Conservation (phyloP, 306 rosid genomes). For the Cicer arietinum region DNA sequence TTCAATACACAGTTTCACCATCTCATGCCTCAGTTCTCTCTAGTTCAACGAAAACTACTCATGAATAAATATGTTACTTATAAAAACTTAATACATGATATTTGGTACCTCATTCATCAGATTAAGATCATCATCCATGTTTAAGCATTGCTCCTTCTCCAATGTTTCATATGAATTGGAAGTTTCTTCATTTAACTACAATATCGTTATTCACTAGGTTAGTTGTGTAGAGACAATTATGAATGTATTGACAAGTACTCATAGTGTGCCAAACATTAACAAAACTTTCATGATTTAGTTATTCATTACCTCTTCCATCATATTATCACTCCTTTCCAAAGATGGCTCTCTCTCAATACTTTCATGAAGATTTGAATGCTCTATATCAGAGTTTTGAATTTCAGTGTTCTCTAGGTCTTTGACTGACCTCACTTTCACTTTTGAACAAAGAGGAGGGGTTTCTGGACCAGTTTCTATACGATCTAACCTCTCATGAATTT, state of each 20-base stretch:
- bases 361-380: conserved; percentile 44
- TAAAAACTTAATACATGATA: conserved; percentile 9
- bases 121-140: conserved; percentile 50
- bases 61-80: not conserved
- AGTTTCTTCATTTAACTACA: conserved; percentile 35
- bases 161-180: conserved; percentile 38
- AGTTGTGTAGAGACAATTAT: conserved; percentile 26
- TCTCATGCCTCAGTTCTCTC: not conserved
- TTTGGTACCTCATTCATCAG: conserved; percentile 50
- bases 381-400: conserved; percentile 41
- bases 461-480: conserved; percentile 59
- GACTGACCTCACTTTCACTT: conserved; percentile 39
- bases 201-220: conserved; percentile 17
- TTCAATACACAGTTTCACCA: too few relatives aligned
- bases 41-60: not conserved
- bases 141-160: conserved; percentile 33
- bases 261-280: conserved; percentile 4
- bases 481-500: conserved; percentile 39
- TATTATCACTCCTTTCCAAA: conserved; percentile 41
- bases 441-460: conserved; percentile 61
- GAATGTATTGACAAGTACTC: conserved; percentile 1
- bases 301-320: conserved; percentile 60
- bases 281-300: conserved; percentile 31
- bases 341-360: conserved; percentile 40
- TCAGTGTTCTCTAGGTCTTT: conserved; percentile 51